A percentile compares a stretch with the other conserved stretches of the same genome.
Evolutionary conservation across 352 stramenopile species (phyloP).

Genomic region (Aphanomyces astaci): DNA sequence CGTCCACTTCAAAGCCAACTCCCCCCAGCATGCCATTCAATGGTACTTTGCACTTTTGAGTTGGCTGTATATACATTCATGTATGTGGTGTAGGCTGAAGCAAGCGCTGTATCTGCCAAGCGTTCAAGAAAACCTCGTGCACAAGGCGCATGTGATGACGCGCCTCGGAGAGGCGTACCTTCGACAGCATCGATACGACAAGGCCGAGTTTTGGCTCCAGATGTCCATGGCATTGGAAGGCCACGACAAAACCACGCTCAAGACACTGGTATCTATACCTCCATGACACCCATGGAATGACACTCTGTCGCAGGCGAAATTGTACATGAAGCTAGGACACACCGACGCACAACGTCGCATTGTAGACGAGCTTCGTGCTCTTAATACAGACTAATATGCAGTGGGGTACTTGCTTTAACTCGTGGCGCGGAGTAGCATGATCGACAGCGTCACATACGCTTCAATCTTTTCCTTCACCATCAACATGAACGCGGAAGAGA

Average conservation of each 20-base stretch:
- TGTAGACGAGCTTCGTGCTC: conserved; percentile 2
- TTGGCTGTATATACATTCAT: not conserved
- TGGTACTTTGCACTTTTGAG: not conserved
- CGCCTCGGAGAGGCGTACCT: conserved; percentile 26
- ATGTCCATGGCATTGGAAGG: conserved; percentile 24
- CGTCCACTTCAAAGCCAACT: not conserved
- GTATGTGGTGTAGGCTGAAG: conserved; percentile 24
- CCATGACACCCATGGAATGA: not conserved
- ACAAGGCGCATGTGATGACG: conserved; percentile 16
- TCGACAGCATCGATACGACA: conserved; percentile 22
- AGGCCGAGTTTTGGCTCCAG: conserved; percentile 29
- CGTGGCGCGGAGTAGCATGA: conserved; percentile 39
- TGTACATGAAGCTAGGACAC: conserved; percentile 21
- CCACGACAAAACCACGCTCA: conserved; percentile 20
- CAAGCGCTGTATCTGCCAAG: conserved; percentile 23
- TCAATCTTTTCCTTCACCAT: conserved; percentile 98
- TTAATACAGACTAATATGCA: too few species aligned
- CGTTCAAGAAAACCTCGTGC: not conserved
- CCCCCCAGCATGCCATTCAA: conserved; percentile 1
- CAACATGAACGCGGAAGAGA: conserved; percentile 94
- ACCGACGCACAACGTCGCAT: not conserved
- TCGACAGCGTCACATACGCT: conserved; percentile 74
- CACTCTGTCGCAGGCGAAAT: conserved; percentile 11
- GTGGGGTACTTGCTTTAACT: too few species aligned
- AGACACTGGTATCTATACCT: conserved; percentile 23